A percentile compares a stretch with the other conserved stretches of the same genome.
These are phyloP conservation scores for Monilinia polystroma DNA, from an alignment of 2,329 filamentous ascomycete genomes.

Conservation along the genomic window DNA sequence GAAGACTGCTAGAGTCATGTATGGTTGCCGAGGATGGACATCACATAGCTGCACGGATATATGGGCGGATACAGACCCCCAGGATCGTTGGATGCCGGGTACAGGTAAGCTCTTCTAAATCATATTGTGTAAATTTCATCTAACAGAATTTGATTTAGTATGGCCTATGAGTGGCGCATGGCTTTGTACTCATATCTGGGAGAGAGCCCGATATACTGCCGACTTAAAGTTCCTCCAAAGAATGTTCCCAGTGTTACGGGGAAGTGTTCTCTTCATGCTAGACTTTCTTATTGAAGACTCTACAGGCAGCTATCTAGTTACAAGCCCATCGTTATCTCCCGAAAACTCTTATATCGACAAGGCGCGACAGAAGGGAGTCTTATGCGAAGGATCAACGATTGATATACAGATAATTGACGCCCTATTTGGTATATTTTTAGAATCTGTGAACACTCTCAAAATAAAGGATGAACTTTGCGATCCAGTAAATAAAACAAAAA, in stretches of 20 bases:
- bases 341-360: slow-evolving; percentile 40
- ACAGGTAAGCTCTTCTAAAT: slow-evolving; percentile 31
- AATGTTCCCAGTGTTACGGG: slow-evolving; percentile 39
- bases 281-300: slow-evolving; percentile 41
- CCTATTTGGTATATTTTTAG: slow-evolving; percentile 41
- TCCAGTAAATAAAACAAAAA: background rate
- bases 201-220: slow-evolving; percentile 43
- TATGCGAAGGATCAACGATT: slow-evolving; percentile 48
- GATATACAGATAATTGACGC: slow-evolving; percentile 48
- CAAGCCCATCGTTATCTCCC: slow-evolving; percentile 44
- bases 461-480: slow-evolving; percentile 4
- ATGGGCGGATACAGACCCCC: slow-evolving; percentile 41
- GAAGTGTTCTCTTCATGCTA: slow-evolving; percentile 39
- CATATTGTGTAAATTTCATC: background rate
- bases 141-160: slow-evolving; percentile 17
- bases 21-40: slow-evolving; percentile 37
- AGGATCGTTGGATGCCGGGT: slow-evolving; percentile 39
- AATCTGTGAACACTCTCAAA: slow-evolving; percentile 10
- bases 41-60: slow-evolving; percentile 41
- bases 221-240: slow-evolving; percentile 38
- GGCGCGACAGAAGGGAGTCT: slow-evolving; percentile 36
- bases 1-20: slow-evolving; percentile 39
- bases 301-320: slow-evolving; percentile 39
- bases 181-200: slow-evolving; percentile 44
- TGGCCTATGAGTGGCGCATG: slow-evolving; percentile 47